These are phyloP conservation scores for Aspergillus diversus DNA, from an alignment of 495 filamentous ascomycete species.

Conservation along the genomic window DNA sequence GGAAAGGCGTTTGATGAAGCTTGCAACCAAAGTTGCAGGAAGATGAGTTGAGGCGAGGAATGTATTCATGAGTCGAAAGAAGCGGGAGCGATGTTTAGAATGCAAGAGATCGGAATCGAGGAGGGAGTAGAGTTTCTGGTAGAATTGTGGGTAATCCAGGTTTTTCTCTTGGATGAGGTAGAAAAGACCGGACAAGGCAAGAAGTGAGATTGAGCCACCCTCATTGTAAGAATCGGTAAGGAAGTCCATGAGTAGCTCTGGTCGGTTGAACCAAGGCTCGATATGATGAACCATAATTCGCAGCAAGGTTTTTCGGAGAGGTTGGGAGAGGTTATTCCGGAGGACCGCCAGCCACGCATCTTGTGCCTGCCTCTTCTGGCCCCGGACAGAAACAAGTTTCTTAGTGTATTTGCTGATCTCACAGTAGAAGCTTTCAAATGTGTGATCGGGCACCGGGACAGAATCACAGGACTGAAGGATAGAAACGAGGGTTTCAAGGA, in stretches of 20 bases:
- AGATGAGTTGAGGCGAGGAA: conserved; percentile 94
- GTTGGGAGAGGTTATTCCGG: conserved; percentile 58
- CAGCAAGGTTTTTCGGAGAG: conserved; percentile 80
- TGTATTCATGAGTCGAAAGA: conserved; percentile 90
- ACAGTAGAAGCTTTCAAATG: conserved; percentile 69
- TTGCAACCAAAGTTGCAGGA: conserved; percentile 85
- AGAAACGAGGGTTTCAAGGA: conserved; percentile 60
- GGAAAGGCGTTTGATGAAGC: conserved; percentile 91
- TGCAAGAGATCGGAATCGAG: conserved; percentile 85
- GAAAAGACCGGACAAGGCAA: conserved; percentile 92
- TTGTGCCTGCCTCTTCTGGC: conserved; percentile 65
- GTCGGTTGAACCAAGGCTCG: conserved; percentile 82
- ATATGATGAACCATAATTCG: conserved; percentile 73
- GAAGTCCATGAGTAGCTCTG: conserved; percentile 96
- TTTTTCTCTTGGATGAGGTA: conserved; percentile 92
- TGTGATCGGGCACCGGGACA: conserved; percentile 61
- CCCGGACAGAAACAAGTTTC: conserved; percentile 40
- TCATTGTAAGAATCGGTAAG: conserved; percentile 87
- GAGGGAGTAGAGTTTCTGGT: conserved; percentile 88
- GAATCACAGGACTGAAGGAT: conserved; percentile 68
- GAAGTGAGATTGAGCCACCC: conserved; percentile 81
- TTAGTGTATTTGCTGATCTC: conserved; percentile 67
- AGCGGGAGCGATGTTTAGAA: conserved; percentile 88
- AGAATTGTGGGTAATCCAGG: conserved; percentile 95
- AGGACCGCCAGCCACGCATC: conserved; percentile 84